Evolutionary conservation across 116 monocot genomes (phyloP), one percentile per base, ranked within the genome.

Genomic region (Iris pallida): DNA sequence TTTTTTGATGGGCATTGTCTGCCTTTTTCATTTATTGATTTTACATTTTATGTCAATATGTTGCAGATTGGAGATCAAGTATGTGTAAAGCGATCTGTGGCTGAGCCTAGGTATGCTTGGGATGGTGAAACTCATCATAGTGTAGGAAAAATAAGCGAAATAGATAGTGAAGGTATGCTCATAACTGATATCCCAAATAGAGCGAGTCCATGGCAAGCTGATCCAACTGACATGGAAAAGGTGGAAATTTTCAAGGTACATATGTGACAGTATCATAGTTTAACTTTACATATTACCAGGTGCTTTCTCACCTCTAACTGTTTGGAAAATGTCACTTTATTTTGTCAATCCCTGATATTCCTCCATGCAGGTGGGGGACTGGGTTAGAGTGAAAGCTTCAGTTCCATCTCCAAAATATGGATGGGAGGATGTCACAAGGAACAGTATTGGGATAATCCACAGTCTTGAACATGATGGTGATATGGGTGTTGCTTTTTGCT

Each of bases 71-170:
- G 92, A 68, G 92, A 97, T 53, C 85, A 80, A 79, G 97, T 97
- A 47, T 97, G 90, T 60, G 97, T 97, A 55, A 97, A 97, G 75
- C 78, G 97, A 79, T 92, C 97, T 68, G 93, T 97, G 64, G 87
- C 90, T 53, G 97, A 97, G 73, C 97, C 97, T 59, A 92, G 85
- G 78, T 97, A 83, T 83, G 85, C 81, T 59, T 97, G 97, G 97
- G 97, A 90, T 73, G 92, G 97, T 66, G 97, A 97, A 81, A 97
- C 97, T 17, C 97, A 97, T 80, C 93, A 97, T 42, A 97, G 97
- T 81, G 87, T 97, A 15, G 97, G 97, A 53, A 92, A 85, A 80
- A 88, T 97, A 80, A 75, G 61, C 71, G 97, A 97, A 10, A 90
- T 97, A 56, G 92, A 92, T 68, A 80, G 67, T 80, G 85, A 97